phyloP scores from a whole-genome alignment of 176 grass and related monocot genomes.

The Saccharum officinarum region DNA sequence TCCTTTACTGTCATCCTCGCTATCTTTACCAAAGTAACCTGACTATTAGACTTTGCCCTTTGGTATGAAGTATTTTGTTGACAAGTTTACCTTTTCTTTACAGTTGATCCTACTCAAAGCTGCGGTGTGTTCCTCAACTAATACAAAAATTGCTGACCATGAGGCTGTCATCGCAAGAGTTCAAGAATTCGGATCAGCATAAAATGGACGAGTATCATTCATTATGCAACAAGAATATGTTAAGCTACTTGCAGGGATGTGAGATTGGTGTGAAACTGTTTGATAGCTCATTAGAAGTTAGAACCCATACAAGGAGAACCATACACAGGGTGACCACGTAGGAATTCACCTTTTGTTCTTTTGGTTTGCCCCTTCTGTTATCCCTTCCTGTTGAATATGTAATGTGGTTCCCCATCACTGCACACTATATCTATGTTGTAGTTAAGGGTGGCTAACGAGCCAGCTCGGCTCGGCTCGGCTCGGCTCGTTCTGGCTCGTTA shows the following conservation, averaged over 20 bases:
- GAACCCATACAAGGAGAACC: not conserved
- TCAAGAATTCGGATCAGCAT: not conserved
- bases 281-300: not conserved
- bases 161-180: not conserved
- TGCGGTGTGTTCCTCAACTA: not conserved
- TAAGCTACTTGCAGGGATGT: not conserved
- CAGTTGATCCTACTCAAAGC: slow-evolving; percentile 1
- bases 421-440: not conserved
- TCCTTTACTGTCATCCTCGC: not conserved
- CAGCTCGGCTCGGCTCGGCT: no score
- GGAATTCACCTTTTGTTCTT: not conserved
- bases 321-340: slow-evolving; percentile 1
- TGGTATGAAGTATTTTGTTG: not conserved
- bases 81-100: slow-evolving; percentile 1
- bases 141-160: not conserved
- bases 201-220: not conserved
- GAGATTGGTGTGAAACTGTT: not conserved
- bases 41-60: not conserved
- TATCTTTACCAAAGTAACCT: not conserved
- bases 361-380: no score
- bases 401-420: not conserved
- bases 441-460: no score
- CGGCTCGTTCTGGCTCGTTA: no score
- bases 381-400: no score
- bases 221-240: not conserved